Base-by-base conservation (phyloP, 1,139 yeast genomes). In the Hyphopichia fennica region DNA sequence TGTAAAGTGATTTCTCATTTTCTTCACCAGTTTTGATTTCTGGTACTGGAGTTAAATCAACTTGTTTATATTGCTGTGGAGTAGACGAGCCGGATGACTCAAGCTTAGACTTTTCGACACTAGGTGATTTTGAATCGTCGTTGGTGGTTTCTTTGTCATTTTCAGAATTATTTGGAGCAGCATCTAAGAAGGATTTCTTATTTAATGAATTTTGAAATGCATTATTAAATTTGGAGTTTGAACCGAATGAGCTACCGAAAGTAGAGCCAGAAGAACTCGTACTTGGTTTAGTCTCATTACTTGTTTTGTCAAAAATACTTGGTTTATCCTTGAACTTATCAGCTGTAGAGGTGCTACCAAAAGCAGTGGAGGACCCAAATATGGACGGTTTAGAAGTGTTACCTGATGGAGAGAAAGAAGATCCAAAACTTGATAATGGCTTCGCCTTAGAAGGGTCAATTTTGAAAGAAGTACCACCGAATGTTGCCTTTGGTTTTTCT, bases 1-100 rank as follows among this genome's bases (percentile, higher is more conserved):
- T 79, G 60, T 80, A 88, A 9, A 84, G 63, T 0, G 88, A 79
- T 35, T 71, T 71, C 60, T 95, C 99, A 43, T 81, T 75, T 60
- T 93, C 99, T 62, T 95, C 99, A 2, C 99, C 99, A 0, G 98
- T 89, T 44, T 81, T 79, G 6, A 85, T 69, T 31, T 61, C 64
- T 11, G 74, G 75, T 45, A 81, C 81, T 45, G 80, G 77, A 15
- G 65, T 67, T 41, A 80, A 64, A 41, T 77, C 79, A 2, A 78
- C 79, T 49, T 74, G 77, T 50, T 76, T 70, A 54, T 72, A 77
- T 42, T 70, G 75, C 41, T 67, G 68, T 4, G 65, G 58, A 3
- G 57, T 39, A 4, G 38, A 38, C n/a, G 47, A 16, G 3, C 14
- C 18, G 10, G 44, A 35, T n/a, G 39, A 40, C 20, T 39, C 37